A percentile compares a stretch with the other conserved stretches of the same genome.
Conservation (phyloP, 441 rosid genomes). For the Gossypium lobatum region DNA sequence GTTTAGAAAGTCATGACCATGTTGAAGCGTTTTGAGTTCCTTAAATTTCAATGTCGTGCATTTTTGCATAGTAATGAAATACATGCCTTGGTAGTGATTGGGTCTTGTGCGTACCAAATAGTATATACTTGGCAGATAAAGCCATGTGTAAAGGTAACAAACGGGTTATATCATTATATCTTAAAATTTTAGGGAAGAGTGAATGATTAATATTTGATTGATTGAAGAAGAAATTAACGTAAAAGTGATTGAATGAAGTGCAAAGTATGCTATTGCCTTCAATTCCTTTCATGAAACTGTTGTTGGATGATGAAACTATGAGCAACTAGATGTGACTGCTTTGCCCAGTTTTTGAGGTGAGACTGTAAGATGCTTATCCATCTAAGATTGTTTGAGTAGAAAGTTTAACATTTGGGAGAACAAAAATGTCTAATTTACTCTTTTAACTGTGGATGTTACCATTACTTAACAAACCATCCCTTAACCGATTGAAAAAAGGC, state of each 20-base stretch:
- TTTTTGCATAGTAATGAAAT: not conserved
- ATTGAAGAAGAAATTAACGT: too few relatives aligned
- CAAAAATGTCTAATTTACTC: not conserved
- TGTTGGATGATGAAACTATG: not conserved
- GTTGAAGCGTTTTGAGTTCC: not conserved
- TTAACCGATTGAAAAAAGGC: too few relatives aligned
- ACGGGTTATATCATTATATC: not conserved
- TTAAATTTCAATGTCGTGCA: not conserved
- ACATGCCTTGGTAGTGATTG: not conserved
- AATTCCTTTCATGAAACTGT: not conserved
- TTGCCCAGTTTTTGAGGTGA: not conserved
- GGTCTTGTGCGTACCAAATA: not conserved
- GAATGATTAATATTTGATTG: not conserved
- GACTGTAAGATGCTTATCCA: not conserved
- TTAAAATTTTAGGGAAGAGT: not conserved
- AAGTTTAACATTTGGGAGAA: not conserved
- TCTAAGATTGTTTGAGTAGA: not conserved
- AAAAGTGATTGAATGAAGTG: too few relatives aligned
- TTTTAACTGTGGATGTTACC: not conserved
- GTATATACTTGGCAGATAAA: not conserved
- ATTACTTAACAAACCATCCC: not conserved
- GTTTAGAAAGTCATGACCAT: not conserved
- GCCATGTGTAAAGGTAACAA: not conserved
- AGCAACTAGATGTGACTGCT: not conserved
- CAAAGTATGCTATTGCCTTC: not conserved